A percentile compares a stretch with the other conserved stretches of the same genome.
Conservation (phyloP, 306 rosid genomes). For the Astragalus glycyphyllos region DNA sequence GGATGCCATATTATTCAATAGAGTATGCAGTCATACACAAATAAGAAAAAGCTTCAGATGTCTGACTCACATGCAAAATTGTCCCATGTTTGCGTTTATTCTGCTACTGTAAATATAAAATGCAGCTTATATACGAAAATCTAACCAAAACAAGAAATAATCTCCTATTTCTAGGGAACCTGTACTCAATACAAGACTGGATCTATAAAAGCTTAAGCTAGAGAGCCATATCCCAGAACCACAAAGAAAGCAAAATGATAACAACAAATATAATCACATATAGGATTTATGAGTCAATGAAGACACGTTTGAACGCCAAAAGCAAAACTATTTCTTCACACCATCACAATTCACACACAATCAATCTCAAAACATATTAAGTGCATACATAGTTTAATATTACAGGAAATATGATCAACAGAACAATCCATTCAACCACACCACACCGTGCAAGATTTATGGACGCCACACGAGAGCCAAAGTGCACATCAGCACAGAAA, state of each 20-base stretch:
- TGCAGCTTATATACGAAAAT: not conserved
- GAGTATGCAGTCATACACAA: constrained; percentile 14
- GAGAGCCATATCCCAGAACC: not conserved
- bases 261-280: not conserved
- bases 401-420: too few species aligned
- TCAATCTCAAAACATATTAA: not conserved
- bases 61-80: constrained; percentile 57
- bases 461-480: too few species aligned
- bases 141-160: constrained; percentile 4
- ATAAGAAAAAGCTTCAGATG: constrained; percentile 30
- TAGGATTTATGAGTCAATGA: not conserved
- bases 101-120: constrained; percentile 33
- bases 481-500: too few species aligned
- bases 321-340: not conserved
- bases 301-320: not conserved
- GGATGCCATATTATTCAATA: too few species aligned
- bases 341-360: not conserved
- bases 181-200: not conserved
- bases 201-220: not conserved
- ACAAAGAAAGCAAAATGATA: not conserved
- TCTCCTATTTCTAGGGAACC: constrained; percentile 10
- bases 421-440: too few species aligned
- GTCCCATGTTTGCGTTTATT: constrained; percentile 60
- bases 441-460: too few species aligned
- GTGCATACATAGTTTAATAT: too few species aligned